phyloP scores from a whole-genome alignment of 257 asterid genomes.

The Jaltomata sinuosa region DNA sequence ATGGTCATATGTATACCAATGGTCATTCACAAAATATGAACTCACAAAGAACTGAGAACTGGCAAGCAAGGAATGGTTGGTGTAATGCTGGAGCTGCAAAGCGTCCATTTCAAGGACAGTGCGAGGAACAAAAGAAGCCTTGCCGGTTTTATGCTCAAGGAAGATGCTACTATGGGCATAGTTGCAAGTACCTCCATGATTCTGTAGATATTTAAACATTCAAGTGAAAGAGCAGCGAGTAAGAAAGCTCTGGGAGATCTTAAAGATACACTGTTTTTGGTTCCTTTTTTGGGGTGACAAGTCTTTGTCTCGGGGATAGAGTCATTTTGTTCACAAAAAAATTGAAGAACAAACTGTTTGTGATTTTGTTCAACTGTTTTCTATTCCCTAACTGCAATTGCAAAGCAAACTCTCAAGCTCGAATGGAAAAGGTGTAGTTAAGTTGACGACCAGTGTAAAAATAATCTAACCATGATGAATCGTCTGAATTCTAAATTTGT shows the following conservation, averaged over 20 bases:
- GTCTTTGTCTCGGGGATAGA: background rate
- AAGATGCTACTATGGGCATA: conserved; percentile 54
- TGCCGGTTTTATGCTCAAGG: conserved; percentile 56
- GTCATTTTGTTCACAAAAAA: background rate
- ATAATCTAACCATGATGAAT: no score
- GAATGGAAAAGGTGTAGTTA: no score
- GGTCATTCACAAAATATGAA: background rate
- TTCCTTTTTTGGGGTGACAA: background rate
- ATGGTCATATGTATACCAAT: background rate
- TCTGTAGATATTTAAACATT: background rate
- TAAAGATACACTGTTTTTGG: no score
- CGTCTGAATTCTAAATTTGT: no score
- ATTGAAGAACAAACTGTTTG: background rate
- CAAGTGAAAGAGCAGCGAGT: background rate
- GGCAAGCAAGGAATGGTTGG: conserved; percentile 1
- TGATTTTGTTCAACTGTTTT: background rate
- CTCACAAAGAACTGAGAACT: no score
- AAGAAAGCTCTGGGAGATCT: background rate
- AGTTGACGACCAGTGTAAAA: no score
- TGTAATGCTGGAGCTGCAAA: background rate
- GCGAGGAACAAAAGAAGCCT: conserved; percentile 12
- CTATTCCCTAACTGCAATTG: background rate
- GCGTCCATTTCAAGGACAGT: conserved; percentile 6
- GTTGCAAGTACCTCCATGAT: conserved; percentile 47
- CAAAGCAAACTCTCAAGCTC: background rate